Evolutionary conservation across 805 yeast genomes (phyloP).

Genomic region (Pichia paraexigua): DNA sequence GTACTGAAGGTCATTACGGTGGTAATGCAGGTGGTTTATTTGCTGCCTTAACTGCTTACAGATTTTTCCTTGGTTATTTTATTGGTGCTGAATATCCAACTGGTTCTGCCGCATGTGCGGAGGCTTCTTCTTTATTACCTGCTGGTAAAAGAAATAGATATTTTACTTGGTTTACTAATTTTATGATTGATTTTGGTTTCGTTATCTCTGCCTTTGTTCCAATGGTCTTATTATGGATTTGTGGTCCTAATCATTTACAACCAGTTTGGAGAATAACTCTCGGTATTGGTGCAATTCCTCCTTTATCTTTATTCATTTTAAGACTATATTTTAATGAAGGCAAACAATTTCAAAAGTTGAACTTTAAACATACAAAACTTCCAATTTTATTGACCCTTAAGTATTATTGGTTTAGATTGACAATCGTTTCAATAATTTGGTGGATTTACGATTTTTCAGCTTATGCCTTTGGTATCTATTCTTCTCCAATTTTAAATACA

Average conservation of each 20-base stretch:
- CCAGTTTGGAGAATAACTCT: conserved; percentile 89
- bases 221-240: conserved; percentile 78
- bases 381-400: conserved; percentile 68
- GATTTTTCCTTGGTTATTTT: conserved; percentile 85
- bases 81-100: conserved; percentile 96
- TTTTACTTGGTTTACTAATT: conserved; percentile 82
- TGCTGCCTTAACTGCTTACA: conserved; percentile 72
- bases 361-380: conserved; percentile 52
- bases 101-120: conserved; percentile 89
- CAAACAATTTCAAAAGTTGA: conserved; percentile 58
- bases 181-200: conserved; percentile 82
- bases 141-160: conserved; percentile 83
- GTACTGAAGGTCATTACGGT: conserved; percentile 25
- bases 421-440: conserved; percentile 74
- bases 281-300: conserved; percentile 87
- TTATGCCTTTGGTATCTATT: conserved; percentile 82
- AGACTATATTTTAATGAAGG: conserved; percentile 73
- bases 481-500: conserved; percentile 56
- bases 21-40: conserved; percentile 69
- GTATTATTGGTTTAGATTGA: conserved; percentile 77
- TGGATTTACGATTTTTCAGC: conserved; percentile 83
- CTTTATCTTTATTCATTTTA: conserved; percentile 65
- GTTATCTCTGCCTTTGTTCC: conserved; percentile 82
- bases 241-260: conserved; percentile 57
- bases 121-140: conserved; percentile 71